Conservation (phyloP, 768 basidiomycete genomes). For the Cystobasidium onofrii region DNA sequence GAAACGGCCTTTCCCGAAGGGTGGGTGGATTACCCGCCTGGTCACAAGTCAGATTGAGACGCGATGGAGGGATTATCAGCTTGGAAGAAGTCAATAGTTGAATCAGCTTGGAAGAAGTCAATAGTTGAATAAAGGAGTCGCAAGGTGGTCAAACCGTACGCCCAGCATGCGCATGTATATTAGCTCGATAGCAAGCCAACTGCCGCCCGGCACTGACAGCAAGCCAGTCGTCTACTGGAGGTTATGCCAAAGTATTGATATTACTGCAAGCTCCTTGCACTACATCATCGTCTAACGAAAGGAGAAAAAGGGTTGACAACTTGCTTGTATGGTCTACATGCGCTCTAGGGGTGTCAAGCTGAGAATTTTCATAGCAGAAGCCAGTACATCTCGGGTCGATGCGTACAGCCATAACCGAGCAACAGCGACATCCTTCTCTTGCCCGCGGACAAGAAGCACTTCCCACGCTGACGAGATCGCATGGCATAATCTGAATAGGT, state of each 20-base stretch:
- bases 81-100: not conserved
- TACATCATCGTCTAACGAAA: not conserved
- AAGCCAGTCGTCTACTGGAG: too few species aligned
- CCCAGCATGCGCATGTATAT: not conserved
- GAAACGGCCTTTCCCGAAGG: constrained; percentile 72
- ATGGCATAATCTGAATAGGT: constrained; percentile 74
- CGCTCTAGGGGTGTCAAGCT: constrained; percentile 82
- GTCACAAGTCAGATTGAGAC: constrained; percentile 49
- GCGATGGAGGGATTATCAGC: not conserved
- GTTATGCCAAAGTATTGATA: not conserved
- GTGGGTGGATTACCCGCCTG: constrained; percentile 79
- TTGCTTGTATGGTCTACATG: constrained; percentile 56
- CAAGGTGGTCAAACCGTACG: not conserved
- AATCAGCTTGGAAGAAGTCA: not conserved
- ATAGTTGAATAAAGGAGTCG: not conserved
- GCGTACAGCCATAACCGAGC: constrained; percentile 85
- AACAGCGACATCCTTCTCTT: constrained; percentile 63
- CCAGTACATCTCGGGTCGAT: constrained; percentile 81
- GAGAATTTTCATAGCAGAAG: constrained; percentile 72
- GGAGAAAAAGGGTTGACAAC: not conserved
- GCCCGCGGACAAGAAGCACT: constrained; percentile 73
- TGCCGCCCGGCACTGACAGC: too few species aligned
- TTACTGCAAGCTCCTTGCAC: not conserved
- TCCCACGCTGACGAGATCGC: constrained; percentile 88
- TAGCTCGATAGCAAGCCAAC: not conserved